Conservation (phyloP, 2,329 filamentous ascomycete genomes). For the Apiospora saccharicola region DNA sequence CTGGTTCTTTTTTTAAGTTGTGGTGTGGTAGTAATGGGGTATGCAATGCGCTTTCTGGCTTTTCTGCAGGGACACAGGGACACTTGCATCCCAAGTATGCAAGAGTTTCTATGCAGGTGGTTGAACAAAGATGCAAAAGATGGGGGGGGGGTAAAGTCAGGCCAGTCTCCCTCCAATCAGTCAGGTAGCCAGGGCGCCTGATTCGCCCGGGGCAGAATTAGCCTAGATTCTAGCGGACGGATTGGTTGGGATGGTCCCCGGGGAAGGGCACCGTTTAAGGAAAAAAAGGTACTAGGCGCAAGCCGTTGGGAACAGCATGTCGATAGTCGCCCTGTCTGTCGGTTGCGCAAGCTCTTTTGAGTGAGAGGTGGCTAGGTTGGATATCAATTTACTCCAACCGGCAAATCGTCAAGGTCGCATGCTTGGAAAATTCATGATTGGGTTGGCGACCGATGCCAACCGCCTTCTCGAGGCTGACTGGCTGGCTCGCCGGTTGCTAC, state of each 20-base stretch:
- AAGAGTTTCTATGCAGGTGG: conserved; percentile 15
- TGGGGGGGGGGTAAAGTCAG: background rate
- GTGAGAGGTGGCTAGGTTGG: background rate
- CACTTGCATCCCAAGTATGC: conserved; percentile 9
- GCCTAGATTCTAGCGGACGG: conserved; percentile 2
- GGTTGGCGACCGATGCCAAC: background rate
- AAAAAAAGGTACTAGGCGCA: background rate
- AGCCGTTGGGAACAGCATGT: conserved; percentile 2
- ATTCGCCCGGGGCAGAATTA: background rate
- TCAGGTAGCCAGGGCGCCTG: background rate
- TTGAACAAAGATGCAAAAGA: background rate
- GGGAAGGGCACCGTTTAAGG: background rate
- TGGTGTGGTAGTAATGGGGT: conserved; percentile 18
- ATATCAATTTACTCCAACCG: background rate
- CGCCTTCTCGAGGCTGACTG: background rate
- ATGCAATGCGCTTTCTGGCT: background rate
- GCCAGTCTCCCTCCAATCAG: background rate
- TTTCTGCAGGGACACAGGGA: conserved; percentile 1
- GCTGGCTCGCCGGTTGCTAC: background rate
- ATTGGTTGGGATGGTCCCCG: conserved; percentile 19
- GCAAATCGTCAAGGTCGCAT: background rate
- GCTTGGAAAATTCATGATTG: background rate
- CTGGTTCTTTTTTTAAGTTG: conserved; percentile 17
- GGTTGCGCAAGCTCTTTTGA: conserved; percentile 9
- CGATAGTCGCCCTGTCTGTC: background rate